Conservation (phyloP, 2,329 filamentous ascomycete genomes). For the Aspergillus fischeri region DNA sequence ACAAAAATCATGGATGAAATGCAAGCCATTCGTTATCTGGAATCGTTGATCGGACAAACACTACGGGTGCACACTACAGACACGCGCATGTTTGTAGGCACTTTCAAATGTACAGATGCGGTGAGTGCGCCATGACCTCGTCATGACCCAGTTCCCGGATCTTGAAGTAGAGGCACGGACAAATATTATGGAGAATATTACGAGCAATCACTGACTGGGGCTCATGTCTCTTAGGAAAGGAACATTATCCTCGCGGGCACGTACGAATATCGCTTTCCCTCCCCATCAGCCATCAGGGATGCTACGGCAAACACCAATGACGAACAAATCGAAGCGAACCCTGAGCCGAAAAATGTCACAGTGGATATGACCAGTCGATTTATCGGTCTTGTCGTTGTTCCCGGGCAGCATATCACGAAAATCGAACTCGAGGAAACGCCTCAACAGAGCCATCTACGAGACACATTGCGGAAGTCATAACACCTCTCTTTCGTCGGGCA, state of each 20-base stretch:
- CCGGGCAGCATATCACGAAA: constrained; percentile 77
- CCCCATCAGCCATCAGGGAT: constrained; percentile 45
- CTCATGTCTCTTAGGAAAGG: constrained; percentile 57
- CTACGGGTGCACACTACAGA: constrained; percentile 78
- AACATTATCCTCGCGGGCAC: constrained; percentile 84
- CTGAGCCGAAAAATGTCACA: constrained; percentile 41
- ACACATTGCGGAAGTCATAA: constrained; percentile 15
- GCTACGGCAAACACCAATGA: constrained; percentile 33
- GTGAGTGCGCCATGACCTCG: constrained; percentile 47
- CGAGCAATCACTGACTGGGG: constrained; percentile 13
- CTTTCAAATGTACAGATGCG: constrained; percentile 91
- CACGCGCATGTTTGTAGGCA: constrained; percentile 80
- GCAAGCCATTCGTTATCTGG: constrained; percentile 36
- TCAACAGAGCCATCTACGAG: constrained; percentile 18
- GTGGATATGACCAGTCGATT: constrained; percentile 79
- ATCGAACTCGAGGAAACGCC: constrained; percentile 75
- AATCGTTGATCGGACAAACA: constrained; percentile 69
- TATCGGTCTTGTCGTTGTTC: constrained; percentile 84
- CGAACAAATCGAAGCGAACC: constrained; percentile 15
- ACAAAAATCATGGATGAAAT: constrained; percentile 30
- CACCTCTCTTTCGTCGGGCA: background rate
- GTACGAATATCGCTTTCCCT: constrained; percentile 82
- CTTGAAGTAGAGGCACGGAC: background rate
- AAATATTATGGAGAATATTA: background rate
- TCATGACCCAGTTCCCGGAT: background rate